Conservation (phyloP, 805 yeast species). For the Metschnikowia chrysomelidarum region DNA sequence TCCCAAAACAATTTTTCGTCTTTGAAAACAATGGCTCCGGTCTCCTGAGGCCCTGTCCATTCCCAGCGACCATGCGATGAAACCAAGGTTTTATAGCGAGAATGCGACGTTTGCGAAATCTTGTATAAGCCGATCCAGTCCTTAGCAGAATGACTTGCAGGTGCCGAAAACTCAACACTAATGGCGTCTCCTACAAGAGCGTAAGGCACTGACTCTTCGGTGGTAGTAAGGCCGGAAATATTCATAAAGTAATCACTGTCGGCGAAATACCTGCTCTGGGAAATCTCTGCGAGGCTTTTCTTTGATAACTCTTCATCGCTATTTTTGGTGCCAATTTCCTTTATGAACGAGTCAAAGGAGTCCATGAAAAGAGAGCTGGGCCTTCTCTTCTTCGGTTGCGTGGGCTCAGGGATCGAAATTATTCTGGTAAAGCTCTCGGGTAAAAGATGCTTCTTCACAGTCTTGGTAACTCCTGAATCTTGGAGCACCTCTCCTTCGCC, state of each 20-base stretch:
- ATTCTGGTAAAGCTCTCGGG: conserved; percentile 39
- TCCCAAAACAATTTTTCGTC: conserved; percentile 55
- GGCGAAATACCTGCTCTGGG: conserved; percentile 40
- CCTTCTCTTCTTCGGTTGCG: conserved; percentile 14
- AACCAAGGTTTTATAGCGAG: conserved; percentile 54
- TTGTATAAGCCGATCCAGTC: conserved; percentile 83
- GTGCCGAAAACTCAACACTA: conserved; percentile 52
- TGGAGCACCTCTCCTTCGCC: conserved; percentile 61
- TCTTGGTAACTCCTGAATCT: conserved; percentile 49
- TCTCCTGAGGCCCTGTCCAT: conserved; percentile 35
- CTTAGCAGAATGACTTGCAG: conserved; percentile 43
- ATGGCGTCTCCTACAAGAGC: conserved; percentile 52
- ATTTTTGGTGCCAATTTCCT: conserved; percentile 28
- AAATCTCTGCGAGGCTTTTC: conserved; percentile 36
- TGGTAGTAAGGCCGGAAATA: conserved; percentile 22
- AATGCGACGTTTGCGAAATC: conserved; percentile 55
- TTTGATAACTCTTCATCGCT: conserved; percentile 27
- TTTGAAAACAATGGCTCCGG: conserved; percentile 51
- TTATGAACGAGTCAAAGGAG: conserved; percentile 46
- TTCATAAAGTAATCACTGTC: conserved; percentile 33
- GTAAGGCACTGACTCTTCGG: conserved; percentile 13
- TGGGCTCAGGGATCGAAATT: conserved; percentile 13
- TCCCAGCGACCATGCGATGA: conserved; percentile 69
- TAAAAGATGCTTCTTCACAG: conserved; percentile 40
- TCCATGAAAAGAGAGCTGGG: conserved; percentile 40